These are phyloP conservation scores for Boletus reticuloceps DNA, from an alignment of 768 basidiomycete genomes.

Conservation along the genomic window DNA sequence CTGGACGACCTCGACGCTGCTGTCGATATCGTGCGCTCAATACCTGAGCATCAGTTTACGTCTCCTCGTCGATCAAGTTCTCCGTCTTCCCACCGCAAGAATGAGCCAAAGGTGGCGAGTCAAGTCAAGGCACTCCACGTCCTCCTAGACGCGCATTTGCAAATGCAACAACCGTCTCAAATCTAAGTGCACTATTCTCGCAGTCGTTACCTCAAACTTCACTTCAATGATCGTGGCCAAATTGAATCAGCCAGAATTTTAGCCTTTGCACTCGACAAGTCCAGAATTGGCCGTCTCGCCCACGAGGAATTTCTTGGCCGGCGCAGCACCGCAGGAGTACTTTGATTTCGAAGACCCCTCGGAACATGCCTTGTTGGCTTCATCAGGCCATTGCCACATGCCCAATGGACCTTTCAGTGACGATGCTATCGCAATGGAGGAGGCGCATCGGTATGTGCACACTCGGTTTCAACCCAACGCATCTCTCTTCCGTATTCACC, in stretches of 20 bases:
- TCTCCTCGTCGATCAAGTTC: too few relatives aligned
- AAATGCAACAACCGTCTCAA: too few relatives aligned
- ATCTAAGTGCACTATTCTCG: too few relatives aligned
- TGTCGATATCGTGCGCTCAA: conserved; percentile 66
- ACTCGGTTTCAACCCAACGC: conserved; percentile 90
- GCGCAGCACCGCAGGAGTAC: conserved; percentile 72
- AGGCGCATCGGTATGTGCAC: conserved; percentile 73
- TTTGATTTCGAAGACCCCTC: conserved; percentile 78
- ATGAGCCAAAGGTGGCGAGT: too few relatives aligned
- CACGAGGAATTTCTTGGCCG: conserved; percentile 55
- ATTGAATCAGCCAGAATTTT: too few relatives aligned
- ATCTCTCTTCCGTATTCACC: conserved; percentile 76
- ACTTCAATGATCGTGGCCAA: too few relatives aligned
- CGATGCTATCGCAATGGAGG: conserved; percentile 80
- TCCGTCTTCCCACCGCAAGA: too few relatives aligned
- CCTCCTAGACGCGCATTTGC: too few relatives aligned
- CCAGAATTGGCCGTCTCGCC: too few relatives aligned
- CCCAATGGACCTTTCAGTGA: conserved; percentile 80
- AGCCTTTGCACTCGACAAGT: too few relatives aligned
- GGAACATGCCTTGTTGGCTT: conserved; percentile 80
- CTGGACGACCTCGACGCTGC: conserved; percentile 93
- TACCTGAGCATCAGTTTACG: conserved; percentile 68
- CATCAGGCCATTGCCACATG: conserved; percentile 86
- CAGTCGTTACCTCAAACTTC: too few relatives aligned
- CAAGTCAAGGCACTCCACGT: too few relatives aligned